These are phyloP conservation scores for Eutrema salsugineum DNA, from an alignment of 441 rosid genomes.

Conservation along the genomic window DNA sequence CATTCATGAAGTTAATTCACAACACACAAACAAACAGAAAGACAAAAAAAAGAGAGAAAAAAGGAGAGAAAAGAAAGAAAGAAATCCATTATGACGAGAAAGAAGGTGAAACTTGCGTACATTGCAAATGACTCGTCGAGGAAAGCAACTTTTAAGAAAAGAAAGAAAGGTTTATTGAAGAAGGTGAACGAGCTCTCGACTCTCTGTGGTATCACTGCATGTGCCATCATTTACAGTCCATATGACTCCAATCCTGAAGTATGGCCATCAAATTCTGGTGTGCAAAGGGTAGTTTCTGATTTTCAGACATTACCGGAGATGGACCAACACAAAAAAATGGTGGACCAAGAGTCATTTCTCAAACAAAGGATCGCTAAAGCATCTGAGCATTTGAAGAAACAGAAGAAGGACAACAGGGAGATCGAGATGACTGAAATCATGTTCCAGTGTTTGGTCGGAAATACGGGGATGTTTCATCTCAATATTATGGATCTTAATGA, in stretches of 20 bases:
- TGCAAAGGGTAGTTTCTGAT: slow-evolving; percentile 32
- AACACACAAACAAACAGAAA: background rate
- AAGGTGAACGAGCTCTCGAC: slow-evolving; percentile 55
- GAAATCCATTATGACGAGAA: slow-evolving; percentile 45
- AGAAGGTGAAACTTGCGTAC: slow-evolving; percentile 61
- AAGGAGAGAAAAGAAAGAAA: background rate
- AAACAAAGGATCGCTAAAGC: slow-evolving; percentile 40
- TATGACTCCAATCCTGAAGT: slow-evolving; percentile 43
- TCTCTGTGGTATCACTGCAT: slow-evolving; percentile 46
- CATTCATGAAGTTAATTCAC: background rate
- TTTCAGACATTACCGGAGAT: slow-evolving; percentile 44
- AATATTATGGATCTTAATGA: slow-evolving; percentile 40
- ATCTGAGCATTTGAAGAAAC: slow-evolving; percentile 34
- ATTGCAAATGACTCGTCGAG: slow-evolving; percentile 52
- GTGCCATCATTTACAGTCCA: slow-evolving; percentile 51
- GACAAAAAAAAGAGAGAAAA: no score
- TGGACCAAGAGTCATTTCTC: slow-evolving; percentile 48
- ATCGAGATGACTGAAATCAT: slow-evolving; percentile 42
- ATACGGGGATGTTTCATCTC: slow-evolving; percentile 10
- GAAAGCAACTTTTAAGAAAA: slow-evolving; percentile 52
- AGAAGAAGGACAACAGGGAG: slow-evolving; percentile 44
- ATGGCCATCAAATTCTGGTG: slow-evolving; percentile 51
- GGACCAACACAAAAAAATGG: slow-evolving; percentile 59
- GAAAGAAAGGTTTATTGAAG: slow-evolving; percentile 61
- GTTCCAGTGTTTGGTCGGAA: slow-evolving; percentile 40